Base-by-base conservation (phyloP, 179 eudicot genomes). In the Corrigiola litoralis region DNA sequence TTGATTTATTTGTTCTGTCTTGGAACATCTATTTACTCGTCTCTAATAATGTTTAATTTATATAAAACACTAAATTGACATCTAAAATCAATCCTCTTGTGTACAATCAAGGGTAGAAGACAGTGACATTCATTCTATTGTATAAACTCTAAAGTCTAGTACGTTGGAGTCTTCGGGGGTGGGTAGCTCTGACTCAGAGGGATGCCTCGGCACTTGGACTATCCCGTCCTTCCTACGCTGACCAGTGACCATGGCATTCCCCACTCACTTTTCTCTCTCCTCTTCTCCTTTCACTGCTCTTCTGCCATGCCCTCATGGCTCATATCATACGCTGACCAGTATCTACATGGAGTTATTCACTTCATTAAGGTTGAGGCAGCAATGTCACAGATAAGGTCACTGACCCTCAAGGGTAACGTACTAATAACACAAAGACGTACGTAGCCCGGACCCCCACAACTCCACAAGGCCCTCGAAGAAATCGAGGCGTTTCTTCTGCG, bases 191-290 rank as follows among this genome's bases (percentile, higher is more conserved):
- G 66, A 44, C 24, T 44, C 37, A 45, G 32, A 14, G 62, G 33
- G 21, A 61, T 45, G 53, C 66, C 66, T 61, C 38, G 65, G 49
- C 25, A 61, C 33, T 27, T 61, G 65, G 33, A 17, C 65, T 27
- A 28, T 20, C 52, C 8, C 50, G 1, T 46, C 24, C 37, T 18
- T 28, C 10, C 58, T 27, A 3, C 59, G 59, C 61, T 36, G 45
- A 57, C 61, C 27, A 32, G 20, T 20, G 46, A 57, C 28, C 61
- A 36, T 57, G 17, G 16, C 42, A 33, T 32, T 27, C 6, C 47
- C 47, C 31, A 21, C 9, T 40, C 36, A 41, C 8, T 42, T 28
- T 25, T 61, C 51, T 28, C 44, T 40, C 14, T 40, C 25, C 36
- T 42, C 50, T 42, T 41, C 7, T 36, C 29, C 44, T 57, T 57